Conservation (phyloP, 306 rosid species). For the Echinosophora koreensis region DNA sequence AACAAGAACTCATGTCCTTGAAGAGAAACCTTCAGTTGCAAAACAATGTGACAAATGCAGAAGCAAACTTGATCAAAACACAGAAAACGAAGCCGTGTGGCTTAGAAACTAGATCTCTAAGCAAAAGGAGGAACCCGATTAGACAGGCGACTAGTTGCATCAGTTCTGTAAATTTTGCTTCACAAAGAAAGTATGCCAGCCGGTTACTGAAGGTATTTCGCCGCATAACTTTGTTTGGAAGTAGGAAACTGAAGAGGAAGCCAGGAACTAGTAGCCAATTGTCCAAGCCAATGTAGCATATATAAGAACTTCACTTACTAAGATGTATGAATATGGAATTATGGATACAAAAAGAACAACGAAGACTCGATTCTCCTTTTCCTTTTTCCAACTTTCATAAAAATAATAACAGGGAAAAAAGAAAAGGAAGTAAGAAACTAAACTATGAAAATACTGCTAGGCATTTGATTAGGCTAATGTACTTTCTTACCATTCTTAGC, state of each 20-base stretch:
- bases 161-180: slow-evolving; percentile 70
- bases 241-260: slow-evolving; percentile 64
- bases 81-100: slow-evolving; percentile 54
- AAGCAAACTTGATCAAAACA: slow-evolving; percentile 48
- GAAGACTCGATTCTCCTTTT: slow-evolving; percentile 27
- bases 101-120: slow-evolving; percentile 60
- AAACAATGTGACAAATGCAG: slow-evolving; percentile 58
- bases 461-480: slow-evolving; percentile 4
- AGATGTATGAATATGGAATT: slow-evolving; percentile 43
- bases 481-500: not conserved
- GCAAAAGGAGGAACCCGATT: slow-evolving; percentile 63
- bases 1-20: slow-evolving; percentile 77
- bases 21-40: slow-evolving; percentile 74
- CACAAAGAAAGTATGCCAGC: slow-evolving; percentile 73
- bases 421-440: not conserved
- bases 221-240: slow-evolving; percentile 69
- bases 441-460: not conserved
- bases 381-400: not conserved
- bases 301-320: slow-evolving; percentile 13
- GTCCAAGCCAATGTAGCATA: slow-evolving; percentile 55
- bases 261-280: slow-evolving; percentile 48
- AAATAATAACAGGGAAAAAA: not conserved
- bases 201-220: slow-evolving; percentile 65
- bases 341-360: not conserved
- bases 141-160: slow-evolving; percentile 79